Evolutionary conservation across 306 rosid species (phyloP).

Genomic region (Crataegus laevigata): DNA sequence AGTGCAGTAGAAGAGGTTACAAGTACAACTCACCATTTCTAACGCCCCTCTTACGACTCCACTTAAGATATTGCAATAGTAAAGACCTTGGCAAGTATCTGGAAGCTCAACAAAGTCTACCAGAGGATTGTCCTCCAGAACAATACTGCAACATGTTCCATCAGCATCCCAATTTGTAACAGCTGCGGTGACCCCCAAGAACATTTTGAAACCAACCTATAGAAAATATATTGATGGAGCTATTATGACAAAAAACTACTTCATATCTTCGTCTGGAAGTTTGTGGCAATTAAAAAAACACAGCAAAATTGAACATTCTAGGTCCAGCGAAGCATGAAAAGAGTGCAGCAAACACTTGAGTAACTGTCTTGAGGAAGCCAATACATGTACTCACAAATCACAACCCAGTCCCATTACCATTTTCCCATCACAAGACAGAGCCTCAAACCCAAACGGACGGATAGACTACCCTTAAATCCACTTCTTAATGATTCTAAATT

Average conservation of each 20-base stretch:
- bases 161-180: conserved; percentile 95
- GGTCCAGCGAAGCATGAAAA: neutral
- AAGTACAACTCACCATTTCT: conserved; percentile 71
- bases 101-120: conserved; percentile 99
- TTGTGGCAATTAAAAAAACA: neutral
- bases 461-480: neutral
- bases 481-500: neutral
- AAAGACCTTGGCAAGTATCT: conserved; percentile 86
- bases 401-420: neutral
- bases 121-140: conserved; percentile 94
- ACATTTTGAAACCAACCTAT: conserved; percentile 95
- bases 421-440: neutral
- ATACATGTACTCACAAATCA: neutral
- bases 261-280: neutral
- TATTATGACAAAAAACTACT: neutral
- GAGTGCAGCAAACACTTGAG: neutral
- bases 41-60: conserved; percentile 96
- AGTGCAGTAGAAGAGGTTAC: neutral
- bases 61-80: conserved; percentile 88
- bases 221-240: conserved; percentile 1
- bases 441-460: neutral
- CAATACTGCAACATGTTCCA: conserved; percentile 82
- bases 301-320: neutral
- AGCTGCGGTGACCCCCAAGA: conserved; percentile 88
- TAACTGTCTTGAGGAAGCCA: neutral